Base-by-base conservation (phyloP, 1,284 basidiomycete genomes). In the Farysia itapuensis region DNA sequence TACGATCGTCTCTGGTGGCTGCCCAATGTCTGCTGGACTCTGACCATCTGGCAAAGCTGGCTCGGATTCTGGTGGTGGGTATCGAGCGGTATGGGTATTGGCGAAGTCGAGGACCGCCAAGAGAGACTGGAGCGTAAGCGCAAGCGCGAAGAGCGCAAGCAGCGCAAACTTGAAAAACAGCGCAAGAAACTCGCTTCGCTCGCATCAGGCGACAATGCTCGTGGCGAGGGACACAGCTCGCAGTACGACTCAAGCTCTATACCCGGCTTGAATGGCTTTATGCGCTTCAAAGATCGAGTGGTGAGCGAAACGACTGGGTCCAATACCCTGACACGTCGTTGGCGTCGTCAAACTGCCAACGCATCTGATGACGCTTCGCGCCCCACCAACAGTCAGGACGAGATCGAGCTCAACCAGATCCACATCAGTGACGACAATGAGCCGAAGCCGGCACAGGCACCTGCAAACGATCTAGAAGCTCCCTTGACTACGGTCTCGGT, bases 1-100 rank as follows among this genome's bases (percentile, higher is more conserved):
- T 75, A 67, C 41, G 71, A 75, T 25, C 66, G 67, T 15, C 45
- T 74, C n/a, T 72, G 72, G 64, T 76, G 74, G 74, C 59, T 76
- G 5, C 68, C 66, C 29, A 60, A 67, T 33, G 39, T 76, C 23
- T 67, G 67, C 34, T 72, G 73, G 64, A 64, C 71, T 8, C 59
- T 76, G 16, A 75, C 72, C 28, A 60, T 74, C 53, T 74, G 73
- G 70, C 74, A 76, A 49, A 68, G 64, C 46, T 76, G 74, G 74
- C 65, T 76, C 16, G 74, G 74, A 28, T 76, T 75, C 42, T 76
- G 74, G 74, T 76, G 74, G 74, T 76, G 74, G 74, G 71, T 75
- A 38, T 70, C 70, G 39, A 64, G 69, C 20, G 74, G 74, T 38
- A 76, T 76, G 74, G 72, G 73, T 26, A 75, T 76, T 29, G 74